Evolutionary conservation across 1,284 basidiomycete genomes (phyloP).

Genomic region (Cryptococcus wingfieldii): DNA sequence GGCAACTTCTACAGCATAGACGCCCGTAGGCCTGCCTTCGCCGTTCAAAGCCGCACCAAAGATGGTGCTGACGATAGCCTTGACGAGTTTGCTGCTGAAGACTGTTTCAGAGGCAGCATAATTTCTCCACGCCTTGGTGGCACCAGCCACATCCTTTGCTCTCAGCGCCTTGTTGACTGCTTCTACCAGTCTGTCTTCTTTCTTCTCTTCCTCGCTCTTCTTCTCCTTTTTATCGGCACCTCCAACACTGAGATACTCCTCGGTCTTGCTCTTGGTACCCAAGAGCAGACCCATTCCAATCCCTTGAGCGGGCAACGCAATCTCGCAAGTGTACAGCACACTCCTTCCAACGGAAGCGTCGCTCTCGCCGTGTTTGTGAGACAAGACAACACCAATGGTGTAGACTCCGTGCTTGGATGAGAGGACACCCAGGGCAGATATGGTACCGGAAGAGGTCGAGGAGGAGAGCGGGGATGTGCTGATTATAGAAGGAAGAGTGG

Average conservation of each 20-base stretch:
- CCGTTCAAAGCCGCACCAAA: constrained; percentile 24
- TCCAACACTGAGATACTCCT: constrained; percentile 15
- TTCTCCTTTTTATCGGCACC: neutral
- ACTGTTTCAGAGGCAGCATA: constrained; percentile 13
- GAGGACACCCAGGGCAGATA: constrained; percentile 28
- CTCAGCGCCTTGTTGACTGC: neutral
- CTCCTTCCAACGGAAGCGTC: constrained; percentile 21
- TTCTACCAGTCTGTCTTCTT: constrained; percentile 5
- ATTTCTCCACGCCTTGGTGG: constrained; percentile 14
- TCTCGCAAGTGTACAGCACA: constrained; percentile 36
- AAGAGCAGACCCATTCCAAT: constrained; percentile 37
- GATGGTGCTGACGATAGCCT: constrained; percentile 16
- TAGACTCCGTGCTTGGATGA: constrained; percentile 5
- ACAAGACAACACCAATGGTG: constrained; percentile 22
- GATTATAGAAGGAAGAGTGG: constrained; percentile 30
- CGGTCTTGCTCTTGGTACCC: constrained; percentile 24
- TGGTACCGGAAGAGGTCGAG: constrained; percentile 17
- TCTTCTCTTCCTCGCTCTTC: neutral
- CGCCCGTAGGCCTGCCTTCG: constrained; percentile 11
- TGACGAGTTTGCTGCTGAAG: constrained; percentile 13
- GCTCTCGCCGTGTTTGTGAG: constrained; percentile 15
- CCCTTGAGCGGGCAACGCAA: constrained; percentile 29
- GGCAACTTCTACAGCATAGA: constrained; percentile 32
- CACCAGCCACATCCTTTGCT: constrained; percentile 9
- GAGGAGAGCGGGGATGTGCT: constrained; percentile 18